Base-by-base conservation (phyloP, 306 rosid genomes). In the Lablab purpureus region DNA sequence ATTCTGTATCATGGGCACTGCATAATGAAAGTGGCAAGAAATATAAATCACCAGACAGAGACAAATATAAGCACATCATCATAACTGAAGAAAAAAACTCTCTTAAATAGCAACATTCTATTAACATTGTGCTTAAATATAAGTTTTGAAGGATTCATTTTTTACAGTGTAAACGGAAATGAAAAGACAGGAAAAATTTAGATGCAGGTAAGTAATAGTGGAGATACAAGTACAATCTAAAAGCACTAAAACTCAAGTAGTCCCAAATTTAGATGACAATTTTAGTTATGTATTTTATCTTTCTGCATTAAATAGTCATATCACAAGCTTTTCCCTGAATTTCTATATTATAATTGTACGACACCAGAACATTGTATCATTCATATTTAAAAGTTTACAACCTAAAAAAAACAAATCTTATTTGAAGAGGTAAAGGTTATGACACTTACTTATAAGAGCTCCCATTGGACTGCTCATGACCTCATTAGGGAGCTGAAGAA, bases 1-100 rank as follows among this genome's bases (percentile, higher is more conserved):
- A 79, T 91, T 93, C 64, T 96, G 99, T 23, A 96, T 90, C 98
- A 93, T 91, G 36, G 99, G 99, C 93, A 96, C 98, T 96, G 94
- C 76, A 62, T 40, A 56, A 78, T 10, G 45, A 28, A 22, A 59
- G 60, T 55, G 3, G 10, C 22, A 37, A 43, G 64, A 34, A 34
- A 40, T 40, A 1, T 58, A 12, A 25, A 13, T 23, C 36, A n/a
- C n/a, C n/a, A 25, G 27, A 10, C 21, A 22, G 2, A 60, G 41
- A 11, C 4, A 6, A 60, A 30, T n/a, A 62, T 9, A 63, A 17
- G 25, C 46, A 15, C 22, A 36, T 27, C 19, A 30, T 45, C 37
- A 43, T 10, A 41, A 21, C 30, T 32, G 3, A 25, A 72, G 13
- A 73, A 58, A 10, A 1, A 4, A 0, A 25, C n/a, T 19, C 10